These are phyloP conservation scores for Calocera cornea DNA, from an alignment of 768 basidiomycete genomes.

Conservation along the genomic window DNA sequence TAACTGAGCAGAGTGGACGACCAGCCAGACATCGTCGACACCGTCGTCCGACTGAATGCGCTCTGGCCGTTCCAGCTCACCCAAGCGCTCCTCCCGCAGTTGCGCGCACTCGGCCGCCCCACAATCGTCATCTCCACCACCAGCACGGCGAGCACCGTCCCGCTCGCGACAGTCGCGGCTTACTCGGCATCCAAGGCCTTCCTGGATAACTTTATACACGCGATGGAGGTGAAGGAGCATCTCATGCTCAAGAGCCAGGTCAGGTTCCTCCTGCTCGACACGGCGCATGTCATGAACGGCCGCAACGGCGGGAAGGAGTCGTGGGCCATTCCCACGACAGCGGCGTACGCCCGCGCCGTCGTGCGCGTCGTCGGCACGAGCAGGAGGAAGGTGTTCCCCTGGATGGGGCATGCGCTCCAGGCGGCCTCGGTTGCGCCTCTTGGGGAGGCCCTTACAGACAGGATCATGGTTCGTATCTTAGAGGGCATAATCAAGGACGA, in stretches of 20 bases:
- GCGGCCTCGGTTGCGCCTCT: no score
- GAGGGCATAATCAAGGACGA: no score
- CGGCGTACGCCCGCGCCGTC: neutral
- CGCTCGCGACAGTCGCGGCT: slow-evolving; percentile 4
- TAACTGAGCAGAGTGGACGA: slow-evolving; percentile 7
- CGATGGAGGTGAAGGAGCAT: slow-evolving; percentile 8
- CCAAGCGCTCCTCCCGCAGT: slow-evolving; percentile 7
- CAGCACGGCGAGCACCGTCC: slow-evolving; percentile 3
- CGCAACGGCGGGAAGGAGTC: no score
- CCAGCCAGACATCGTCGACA: slow-evolving; percentile 6
- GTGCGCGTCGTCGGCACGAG: neutral
- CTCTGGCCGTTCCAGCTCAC: slow-evolving; percentile 8
- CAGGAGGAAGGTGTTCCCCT: no score
- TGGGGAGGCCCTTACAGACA: no score
- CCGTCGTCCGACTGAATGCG: slow-evolving; percentile 3
- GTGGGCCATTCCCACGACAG: neutral
- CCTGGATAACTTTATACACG: slow-evolving; percentile 6
- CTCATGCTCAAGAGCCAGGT: neutral
- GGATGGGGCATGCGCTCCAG: no score
- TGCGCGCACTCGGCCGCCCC: neutral
- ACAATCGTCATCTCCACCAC: slow-evolving; percentile 7
- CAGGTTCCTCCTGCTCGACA: neutral
- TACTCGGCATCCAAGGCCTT: slow-evolving; percentile 10
- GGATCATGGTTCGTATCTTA: no score
- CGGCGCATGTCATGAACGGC: neutral